Evolutionary conservation across 169 alveolate genomes (phyloP).

Genomic region (Plasmodium berghei): DNA sequence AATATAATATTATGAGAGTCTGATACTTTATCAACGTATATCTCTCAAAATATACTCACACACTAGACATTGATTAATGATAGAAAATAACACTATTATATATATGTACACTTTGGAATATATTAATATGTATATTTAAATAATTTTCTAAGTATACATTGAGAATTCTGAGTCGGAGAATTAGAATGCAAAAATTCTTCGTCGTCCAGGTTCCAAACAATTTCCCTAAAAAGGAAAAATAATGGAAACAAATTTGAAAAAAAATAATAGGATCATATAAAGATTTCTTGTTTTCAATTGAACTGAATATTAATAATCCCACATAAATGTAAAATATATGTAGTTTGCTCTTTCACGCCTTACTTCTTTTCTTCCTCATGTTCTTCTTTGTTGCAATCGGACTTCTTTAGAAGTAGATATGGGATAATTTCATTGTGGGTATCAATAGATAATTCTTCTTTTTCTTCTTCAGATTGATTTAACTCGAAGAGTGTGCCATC

Average conservation of each 20-base stretch:
- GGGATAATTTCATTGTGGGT: slow-evolving; percentile 60
- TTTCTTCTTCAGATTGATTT: slow-evolving; percentile 8
- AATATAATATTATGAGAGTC: not conserved
- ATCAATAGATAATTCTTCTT: slow-evolving; percentile 51
- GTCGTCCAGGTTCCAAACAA: slow-evolving; percentile 73
- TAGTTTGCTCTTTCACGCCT: not conserved
- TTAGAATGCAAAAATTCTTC: slow-evolving; percentile 65
- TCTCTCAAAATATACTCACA: no score
- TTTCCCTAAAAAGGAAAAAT: slow-evolving; percentile 26
- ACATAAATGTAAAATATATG: no score
- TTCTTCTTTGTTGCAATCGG: slow-evolving; percentile 20
- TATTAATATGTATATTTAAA: no score
- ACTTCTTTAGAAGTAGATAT: slow-evolving; percentile 47
- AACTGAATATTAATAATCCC: no score
- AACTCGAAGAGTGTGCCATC: not conserved
- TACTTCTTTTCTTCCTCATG: slow-evolving; percentile 25
- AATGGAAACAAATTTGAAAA: slow-evolving; percentile 7
- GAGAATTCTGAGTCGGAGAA: slow-evolving; percentile 53
- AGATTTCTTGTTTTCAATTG: not conserved
- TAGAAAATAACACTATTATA: no score
- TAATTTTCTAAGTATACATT: slow-evolving; percentile 25
- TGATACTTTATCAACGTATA: not conserved
- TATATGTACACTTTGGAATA: no score
- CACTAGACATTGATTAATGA: no score
- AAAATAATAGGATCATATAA: not conserved